Evolutionary conservation across 805 yeast genomes (phyloP), one percentile per base, ranked within the genome.

Genomic region (Ogataea methylovora): DNA sequence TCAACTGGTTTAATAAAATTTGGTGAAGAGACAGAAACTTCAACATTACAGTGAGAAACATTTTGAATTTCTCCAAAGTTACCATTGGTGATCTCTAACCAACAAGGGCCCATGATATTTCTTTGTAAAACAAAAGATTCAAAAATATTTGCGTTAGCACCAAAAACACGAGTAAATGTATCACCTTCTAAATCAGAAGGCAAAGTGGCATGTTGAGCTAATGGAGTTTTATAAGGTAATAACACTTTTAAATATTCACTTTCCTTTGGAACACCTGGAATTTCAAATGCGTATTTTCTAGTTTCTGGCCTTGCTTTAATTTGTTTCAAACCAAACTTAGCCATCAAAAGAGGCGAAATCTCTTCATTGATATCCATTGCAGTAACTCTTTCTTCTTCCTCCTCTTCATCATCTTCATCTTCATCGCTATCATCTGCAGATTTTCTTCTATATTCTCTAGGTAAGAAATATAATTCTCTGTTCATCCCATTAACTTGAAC

Each of bases 101-200:
- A 92, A 55, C 97, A 87, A 3, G 98, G 98, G 8, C 98, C 98
- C 96, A 86, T 88, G 29, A 92, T 69, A 45, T 81, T 79, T 46
- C 84, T 69, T 54, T 80, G 85, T 18, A 88, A 48, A 9, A 86
- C 92, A 57, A 92, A 86, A 10, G 84, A 69, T 62, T 92, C 98
- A 54, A 92, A 87, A 17, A 84, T 64, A 36, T 70, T 69, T 3
- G 92, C 57, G 39, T 67, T 73, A 3, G 84, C 67, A 32, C 97
- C 97, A 61, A 87, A 86, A 2, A 86, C 84, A 37, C 74, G 81
- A 8, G 68, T 61, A 51, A 84, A 87, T 0, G 94, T 83, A 30
- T 74, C 78, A 41, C 96, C 94, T 42, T 73, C 74, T 23, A 82
- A 54, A 37, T 78, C 79, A 1, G 77, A 43, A 2, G 94, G 90